These are phyloP conservation scores for Pinus tabuliformis DNA, from an alignment of 75 land plant genomes.

Conservation along the genomic window DNA sequence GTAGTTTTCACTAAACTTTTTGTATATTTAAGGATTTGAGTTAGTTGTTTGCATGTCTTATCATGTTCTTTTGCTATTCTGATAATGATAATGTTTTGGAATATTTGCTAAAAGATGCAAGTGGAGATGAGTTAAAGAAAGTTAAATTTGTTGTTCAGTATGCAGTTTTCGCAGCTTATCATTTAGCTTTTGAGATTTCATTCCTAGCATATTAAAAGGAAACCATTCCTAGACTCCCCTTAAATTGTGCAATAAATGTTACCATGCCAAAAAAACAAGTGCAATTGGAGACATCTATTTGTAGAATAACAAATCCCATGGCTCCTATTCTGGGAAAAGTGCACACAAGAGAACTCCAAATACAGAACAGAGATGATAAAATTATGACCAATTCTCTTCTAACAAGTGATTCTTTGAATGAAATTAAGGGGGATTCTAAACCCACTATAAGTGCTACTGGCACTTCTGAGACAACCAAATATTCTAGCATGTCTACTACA, in stretches of 20 bases:
- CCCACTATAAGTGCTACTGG: neutral
- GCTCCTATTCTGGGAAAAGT: slow-evolving; percentile 2
- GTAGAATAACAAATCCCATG: slow-evolving; percentile 1
- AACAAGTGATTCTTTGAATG: neutral
- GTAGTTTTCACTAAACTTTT: neutral
- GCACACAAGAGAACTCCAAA: neutral
- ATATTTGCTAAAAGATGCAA: slow-evolving; percentile 87
- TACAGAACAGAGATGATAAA: neutral
- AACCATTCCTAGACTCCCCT: slow-evolving; percentile 45
- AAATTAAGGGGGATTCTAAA: neutral
- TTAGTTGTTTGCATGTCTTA: neutral
- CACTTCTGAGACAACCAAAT: neutral
- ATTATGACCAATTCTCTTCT: neutral
- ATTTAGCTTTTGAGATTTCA: slow-evolving; percentile 87
- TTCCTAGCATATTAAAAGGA: slow-evolving; percentile 84
- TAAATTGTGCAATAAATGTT: slow-evolving; percentile 18
- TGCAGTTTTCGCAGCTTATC: slow-evolving; percentile 83
- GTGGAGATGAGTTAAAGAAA: slow-evolving; percentile 75
- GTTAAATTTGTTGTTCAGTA: slow-evolving; percentile 68
- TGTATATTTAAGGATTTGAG: neutral
- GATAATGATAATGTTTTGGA: slow-evolving; percentile 11
- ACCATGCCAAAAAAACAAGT: slow-evolving; percentile 19
- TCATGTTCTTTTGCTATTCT: neutral
- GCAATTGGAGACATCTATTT: slow-evolving; percentile 22
- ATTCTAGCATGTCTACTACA: neutral